phyloP scores from a whole-genome alignment of 345 rosid species.

The Dipteronia dyeriana region DNA sequence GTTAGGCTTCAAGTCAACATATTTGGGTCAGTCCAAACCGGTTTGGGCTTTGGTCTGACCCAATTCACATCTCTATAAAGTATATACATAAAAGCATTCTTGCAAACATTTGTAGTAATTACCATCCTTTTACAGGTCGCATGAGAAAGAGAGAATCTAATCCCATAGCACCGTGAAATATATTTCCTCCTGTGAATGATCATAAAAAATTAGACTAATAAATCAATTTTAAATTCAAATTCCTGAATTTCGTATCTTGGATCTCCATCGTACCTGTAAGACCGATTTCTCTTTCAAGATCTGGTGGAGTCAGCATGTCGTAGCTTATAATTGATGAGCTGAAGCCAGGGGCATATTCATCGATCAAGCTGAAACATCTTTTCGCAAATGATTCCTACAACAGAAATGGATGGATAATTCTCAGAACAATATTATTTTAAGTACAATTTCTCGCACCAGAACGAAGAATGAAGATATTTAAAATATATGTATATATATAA shows the following conservation, averaged over 20 bases:
- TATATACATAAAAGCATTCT: background rate
- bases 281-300: conserved; percentile 66
- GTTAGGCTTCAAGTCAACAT: too few relatives aligned
- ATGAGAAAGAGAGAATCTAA: conserved; percentile 59
- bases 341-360: conserved; percentile 54
- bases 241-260: background rate
- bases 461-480: background rate
- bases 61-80: background rate
- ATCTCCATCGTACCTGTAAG: conserved; percentile 48
- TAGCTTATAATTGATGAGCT: conserved; percentile 58
- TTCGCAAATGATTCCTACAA: conserved; percentile 49
- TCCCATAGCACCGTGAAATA: conserved; percentile 62
- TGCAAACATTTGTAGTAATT: conserved; percentile 9
- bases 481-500: background rate
- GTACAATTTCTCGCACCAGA: background rate
- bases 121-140: conserved; percentile 75
- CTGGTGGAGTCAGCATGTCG: conserved; percentile 72
- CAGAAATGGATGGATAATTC: background rate
- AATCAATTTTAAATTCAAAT: background rate
- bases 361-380: conserved; percentile 43
- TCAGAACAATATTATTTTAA: background rate
- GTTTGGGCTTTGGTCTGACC: background rate
- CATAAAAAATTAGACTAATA: background rate
- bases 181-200: conserved; percentile 52
- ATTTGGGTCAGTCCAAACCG: too few relatives aligned